Evolutionary conservation across 768 basidiomycete species (phyloP), one percentile per base, ranked within the genome.

Genomic region (Termitomyces sp.): DNA sequence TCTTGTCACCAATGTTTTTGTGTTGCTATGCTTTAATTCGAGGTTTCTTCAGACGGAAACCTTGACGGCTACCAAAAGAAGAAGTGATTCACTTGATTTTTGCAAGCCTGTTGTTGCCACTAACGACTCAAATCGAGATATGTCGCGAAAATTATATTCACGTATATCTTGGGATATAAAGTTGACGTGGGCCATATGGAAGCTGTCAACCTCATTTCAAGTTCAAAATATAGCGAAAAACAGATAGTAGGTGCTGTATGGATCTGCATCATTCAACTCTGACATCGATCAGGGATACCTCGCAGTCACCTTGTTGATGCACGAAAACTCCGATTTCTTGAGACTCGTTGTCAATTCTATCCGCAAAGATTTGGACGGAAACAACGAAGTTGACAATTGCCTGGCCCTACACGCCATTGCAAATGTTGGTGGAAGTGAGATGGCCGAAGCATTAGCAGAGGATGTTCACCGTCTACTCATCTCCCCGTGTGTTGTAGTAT

Each of bases 101-200:
- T 17, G 52, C 21, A 28, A 28, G 15, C 21, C 11, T 53, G 32
- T 38, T 50, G 34, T 26, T 34, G 19, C 15, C 19, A 54, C 48
- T 54, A 32, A 40, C 19, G 26, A 44, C 26, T 50, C 45, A 46
- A 52, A n/a, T 40, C 8, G 51, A 91, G 90, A 84, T 98, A 97
- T 79, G 92, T 98, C 42, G 91, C 94, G 55, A 98, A 99, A 76
- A 95, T 99, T 64, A 89, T 98, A 58, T 99, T 98, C 77, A 98
- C 97, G 6, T 98, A 98, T 66, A 99, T 99, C 64, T 77, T 99
- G 57, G 97, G 97, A 42, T 99, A 99, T 77, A 96, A 97, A 72
- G 94, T 98, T 62, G 97, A 99, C 68, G 84, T 98, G 21, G 97
- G 97, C 15, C 97, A 98, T 70, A 97, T 98, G 95, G 95, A 98